Conservation (phyloP, 331 rosid genomes). For the Pyrus hybrid region DNA sequence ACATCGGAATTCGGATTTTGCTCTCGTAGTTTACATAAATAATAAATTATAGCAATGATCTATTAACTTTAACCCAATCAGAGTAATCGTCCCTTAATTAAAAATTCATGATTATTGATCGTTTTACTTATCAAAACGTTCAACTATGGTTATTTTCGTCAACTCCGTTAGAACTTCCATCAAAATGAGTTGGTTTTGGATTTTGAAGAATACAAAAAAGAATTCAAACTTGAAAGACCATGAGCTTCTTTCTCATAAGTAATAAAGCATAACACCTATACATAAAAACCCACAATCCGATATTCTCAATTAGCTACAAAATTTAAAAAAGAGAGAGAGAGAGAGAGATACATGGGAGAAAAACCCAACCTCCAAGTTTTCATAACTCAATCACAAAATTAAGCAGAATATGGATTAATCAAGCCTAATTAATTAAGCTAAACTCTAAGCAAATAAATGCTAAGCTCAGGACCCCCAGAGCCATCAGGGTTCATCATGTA, state of each 20-base stretch:
- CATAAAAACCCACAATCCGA: neutral
- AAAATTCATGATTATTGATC: too few species aligned
- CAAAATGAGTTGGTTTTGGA: neutral
- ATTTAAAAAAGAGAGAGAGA: neutral
- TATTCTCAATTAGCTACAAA: neutral
- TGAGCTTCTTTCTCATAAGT: neutral
- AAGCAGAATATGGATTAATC: neutral
- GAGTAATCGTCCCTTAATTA: rapidly evolving
- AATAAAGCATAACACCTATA: neutral
- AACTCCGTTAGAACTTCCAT: too few species aligned
- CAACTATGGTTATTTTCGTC: too few species aligned
- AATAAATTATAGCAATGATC: too few species aligned
- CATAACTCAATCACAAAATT: neutral
- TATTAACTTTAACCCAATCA: too few species aligned
- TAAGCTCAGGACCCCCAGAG: slow-evolving; percentile 72
- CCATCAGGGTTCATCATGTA: slow-evolving; percentile 85
- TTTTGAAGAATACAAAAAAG: neutral
- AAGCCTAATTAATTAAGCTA: slow-evolving; percentile 4
- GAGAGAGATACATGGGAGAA: neutral
- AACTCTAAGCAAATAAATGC: slow-evolving; percentile 75
- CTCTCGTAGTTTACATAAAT: too few species aligned
- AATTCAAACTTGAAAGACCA: neutral
- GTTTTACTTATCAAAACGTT: too few species aligned
- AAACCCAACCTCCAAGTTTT: neutral
- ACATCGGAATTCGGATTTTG: too few species aligned